Evolutionary conservation across 805 yeast genomes (phyloP).

Genomic region (Debaryomyces prosopidis): DNA sequence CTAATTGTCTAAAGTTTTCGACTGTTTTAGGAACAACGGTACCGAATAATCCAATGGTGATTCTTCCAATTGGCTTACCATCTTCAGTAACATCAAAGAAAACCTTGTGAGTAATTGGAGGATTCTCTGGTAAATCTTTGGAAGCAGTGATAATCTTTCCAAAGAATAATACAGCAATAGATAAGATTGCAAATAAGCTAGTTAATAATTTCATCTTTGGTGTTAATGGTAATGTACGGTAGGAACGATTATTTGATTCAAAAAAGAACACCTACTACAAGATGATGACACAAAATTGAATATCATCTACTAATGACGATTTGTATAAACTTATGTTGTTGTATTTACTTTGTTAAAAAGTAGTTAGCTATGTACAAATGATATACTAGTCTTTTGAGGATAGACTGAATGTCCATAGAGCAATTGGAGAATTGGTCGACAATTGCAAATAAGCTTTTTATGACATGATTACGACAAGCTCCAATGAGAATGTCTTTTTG

Average conservation of each 20-base stretch:
- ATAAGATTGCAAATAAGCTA: slow-evolving; percentile 4
- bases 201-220: slow-evolving; percentile 17
- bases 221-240: not conserved
- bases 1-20: slow-evolving; percentile 81
- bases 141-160: slow-evolving; percentile 8
- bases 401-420: not conserved
- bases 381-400: not conserved
- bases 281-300: not conserved
- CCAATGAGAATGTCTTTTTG: no score
- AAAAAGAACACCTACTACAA: not conserved
- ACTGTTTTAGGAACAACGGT: slow-evolving; percentile 62
- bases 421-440: no score
- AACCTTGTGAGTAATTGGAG: slow-evolving; percentile 73
- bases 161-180: slow-evolving; percentile 8
- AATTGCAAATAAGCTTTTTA: no score
- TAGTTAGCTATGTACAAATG: not conserved
- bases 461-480: no score
- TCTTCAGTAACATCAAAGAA: slow-evolving; percentile 86
- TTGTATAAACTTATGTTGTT: not conserved
- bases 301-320: not conserved
- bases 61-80: slow-evolving; percentile 72
- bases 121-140: slow-evolving; percentile 34
- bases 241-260: no score
- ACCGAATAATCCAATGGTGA: slow-evolving; percentile 86
- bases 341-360: not conserved